A percentile compares a stretch with the other conserved stretches of the same genome.
Evolutionary conservation across 2,329 filamentous ascomycete genomes (phyloP).

Genomic region (Aureobasidium zeae): DNA sequence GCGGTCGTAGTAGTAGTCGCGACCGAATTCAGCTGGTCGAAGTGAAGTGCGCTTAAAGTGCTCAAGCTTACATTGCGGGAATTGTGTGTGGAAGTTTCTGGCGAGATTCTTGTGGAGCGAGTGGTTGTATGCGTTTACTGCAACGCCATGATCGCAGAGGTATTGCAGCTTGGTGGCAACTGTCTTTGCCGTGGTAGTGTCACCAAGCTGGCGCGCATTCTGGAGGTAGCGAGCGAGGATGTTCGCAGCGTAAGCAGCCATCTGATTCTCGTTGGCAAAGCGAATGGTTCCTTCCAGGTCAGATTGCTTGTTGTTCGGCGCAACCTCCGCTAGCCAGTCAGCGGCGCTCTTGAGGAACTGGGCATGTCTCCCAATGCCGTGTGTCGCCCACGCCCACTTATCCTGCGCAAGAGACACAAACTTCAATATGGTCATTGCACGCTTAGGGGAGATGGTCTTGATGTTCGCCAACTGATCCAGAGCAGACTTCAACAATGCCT

Average conservation of each 20-base stretch:
- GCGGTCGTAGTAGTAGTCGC: constrained; percentile 76
- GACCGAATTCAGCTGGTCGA: constrained; percentile 46
- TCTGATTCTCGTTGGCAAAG: constrained; percentile 35
- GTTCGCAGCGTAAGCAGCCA: constrained; percentile 77
- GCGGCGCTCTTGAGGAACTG: constrained; percentile 64
- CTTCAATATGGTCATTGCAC: constrained; percentile 67
- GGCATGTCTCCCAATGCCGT: constrained; percentile 63
- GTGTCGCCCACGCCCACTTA: constrained; percentile 91
- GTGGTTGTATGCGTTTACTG: constrained; percentile 73
- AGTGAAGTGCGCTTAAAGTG: constrained; percentile 70
- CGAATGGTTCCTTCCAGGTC: constrained; percentile 22
- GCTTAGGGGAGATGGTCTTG: constrained; percentile 51
- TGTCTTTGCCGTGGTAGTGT: constrained; percentile 57
- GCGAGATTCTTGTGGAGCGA: constrained; percentile 80
- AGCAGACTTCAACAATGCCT: constrained; percentile 66
- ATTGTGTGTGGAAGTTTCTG: constrained; percentile 73
- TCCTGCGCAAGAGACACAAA: constrained; percentile 86
- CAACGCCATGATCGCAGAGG: constrained; percentile 67
- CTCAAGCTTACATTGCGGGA: constrained; percentile 60
- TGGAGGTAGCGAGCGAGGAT: constrained; percentile 88
- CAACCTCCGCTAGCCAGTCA: constrained; percentile 55
- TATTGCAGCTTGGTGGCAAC: constrained; percentile 70
- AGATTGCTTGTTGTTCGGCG: constrained; percentile 35
- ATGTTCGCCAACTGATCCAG: constrained; percentile 59
- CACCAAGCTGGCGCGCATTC: constrained; percentile 67